phyloP scores from a whole-genome alignment of 179 eudicot genomes.

The Beta lomatogona region DNA sequence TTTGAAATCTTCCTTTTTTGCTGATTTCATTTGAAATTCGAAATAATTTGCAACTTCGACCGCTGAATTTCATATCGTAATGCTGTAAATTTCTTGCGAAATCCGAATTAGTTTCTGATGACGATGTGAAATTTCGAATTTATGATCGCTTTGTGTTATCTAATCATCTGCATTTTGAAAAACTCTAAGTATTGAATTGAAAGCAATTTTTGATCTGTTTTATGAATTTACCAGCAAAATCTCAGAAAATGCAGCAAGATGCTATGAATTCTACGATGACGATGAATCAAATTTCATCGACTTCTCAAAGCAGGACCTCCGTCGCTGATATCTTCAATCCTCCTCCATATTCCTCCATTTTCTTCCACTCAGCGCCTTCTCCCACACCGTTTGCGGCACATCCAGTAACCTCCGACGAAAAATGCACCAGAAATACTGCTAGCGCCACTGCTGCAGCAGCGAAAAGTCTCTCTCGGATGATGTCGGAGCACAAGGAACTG shows the following conservation, averaged over 20 bases:
- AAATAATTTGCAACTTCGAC: not conserved
- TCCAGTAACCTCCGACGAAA: constrained; percentile 5
- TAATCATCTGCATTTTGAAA: not conserved
- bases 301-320: constrained; percentile 10
- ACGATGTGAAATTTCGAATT: too few relatives aligned
- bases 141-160: not conserved
- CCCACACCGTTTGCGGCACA: not conserved
- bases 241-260: constrained; percentile 26
- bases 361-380: constrained; percentile 21
- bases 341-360: constrained; percentile 35
- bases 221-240: constrained; percentile 2
- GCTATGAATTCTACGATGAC: not conserved
- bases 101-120: not conserved
- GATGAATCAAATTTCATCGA: constrained; percentile 3
- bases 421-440: not conserved
- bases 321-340: constrained; percentile 23
- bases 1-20: too few relatives aligned
- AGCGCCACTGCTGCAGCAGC: constrained; percentile 22
- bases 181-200: constrained; percentile 15
- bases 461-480: constrained; percentile 31
- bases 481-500: constrained; percentile 71
- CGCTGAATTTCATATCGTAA: not conserved
- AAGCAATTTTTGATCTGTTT: constrained; percentile 1
- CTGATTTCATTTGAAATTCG: not conserved
- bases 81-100: not conserved